Evolutionary conservation across 108 stramenopile genomes (phyloP).

Genomic region (Cyclotella sp.): DNA sequence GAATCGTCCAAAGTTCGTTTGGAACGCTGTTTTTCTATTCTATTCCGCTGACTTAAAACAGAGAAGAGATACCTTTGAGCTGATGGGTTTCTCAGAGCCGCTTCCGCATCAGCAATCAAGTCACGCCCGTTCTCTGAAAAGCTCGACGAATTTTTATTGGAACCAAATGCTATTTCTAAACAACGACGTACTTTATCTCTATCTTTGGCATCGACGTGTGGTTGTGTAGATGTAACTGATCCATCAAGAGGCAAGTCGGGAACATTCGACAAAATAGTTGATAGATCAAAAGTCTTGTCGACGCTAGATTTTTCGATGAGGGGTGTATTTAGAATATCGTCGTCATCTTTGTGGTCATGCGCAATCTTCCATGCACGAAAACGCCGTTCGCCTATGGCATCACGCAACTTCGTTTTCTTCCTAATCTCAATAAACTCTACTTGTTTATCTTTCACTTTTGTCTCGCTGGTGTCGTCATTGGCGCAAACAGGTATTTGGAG

Average conservation of each 20-base stretch:
- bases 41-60: constrained; percentile 71
- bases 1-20: constrained; percentile 45
- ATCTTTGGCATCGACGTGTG: constrained; percentile 71
- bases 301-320: constrained; percentile 39
- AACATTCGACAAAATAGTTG: constrained; percentile 49
- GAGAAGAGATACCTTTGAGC: constrained; percentile 80
- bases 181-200: constrained; percentile 76
- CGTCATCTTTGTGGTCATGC: constrained; percentile 58
- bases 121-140: constrained; percentile 74
- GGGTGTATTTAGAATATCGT: constrained; percentile 46
- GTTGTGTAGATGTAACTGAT: constrained; percentile 52
- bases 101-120: constrained; percentile 78
- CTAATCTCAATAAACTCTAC: constrained; percentile 14
- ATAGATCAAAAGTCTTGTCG: constrained; percentile 57
- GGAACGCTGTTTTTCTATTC: constrained; percentile 63
- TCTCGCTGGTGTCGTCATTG: neutral
- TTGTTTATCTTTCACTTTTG: constrained; percentile 5
- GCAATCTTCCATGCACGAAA: constrained; percentile 73
- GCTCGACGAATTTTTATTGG: constrained; percentile 22
- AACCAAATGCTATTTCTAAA: constrained; percentile 62
- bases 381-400: constrained; percentile 84
- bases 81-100: constrained; percentile 79
- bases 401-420: constrained; percentile 64
- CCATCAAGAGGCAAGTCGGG: constrained; percentile 48
- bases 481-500: constrained; percentile 51